A percentile compares a stretch with the other conserved stretches of the same genome.
These are phyloP conservation scores for Aspergillus hancockii DNA, from an alignment of 495 filamentous ascomycete genomes.

Conservation along the genomic window DNA sequence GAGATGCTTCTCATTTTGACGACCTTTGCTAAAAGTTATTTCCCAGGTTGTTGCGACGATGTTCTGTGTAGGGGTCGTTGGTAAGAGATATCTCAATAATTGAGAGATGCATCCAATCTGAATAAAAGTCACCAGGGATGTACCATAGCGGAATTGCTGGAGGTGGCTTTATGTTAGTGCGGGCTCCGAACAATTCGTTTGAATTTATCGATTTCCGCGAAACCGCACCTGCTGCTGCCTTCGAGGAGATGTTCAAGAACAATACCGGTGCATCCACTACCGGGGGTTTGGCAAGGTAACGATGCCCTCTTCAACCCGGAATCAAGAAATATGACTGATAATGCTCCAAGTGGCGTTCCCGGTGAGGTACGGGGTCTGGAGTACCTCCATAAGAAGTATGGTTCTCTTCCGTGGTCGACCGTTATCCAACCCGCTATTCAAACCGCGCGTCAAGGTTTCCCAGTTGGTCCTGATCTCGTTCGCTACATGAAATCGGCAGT, in stretches of 20 bases:
- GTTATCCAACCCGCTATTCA: constrained; percentile 71
- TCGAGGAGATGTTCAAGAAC: constrained; percentile 75
- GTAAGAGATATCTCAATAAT: constrained; percentile 32
- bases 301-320: not conserved
- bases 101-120: not conserved
- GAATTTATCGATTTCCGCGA: constrained; percentile 87
- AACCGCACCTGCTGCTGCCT: constrained; percentile 75
- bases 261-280: constrained; percentile 47
- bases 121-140: constrained; percentile 54
- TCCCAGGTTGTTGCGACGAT: constrained; percentile 64
- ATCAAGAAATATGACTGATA: not conserved
- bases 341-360: constrained; percentile 63
- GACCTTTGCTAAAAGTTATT: not conserved
- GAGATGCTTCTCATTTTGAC: not conserved
- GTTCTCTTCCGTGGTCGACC: constrained; percentile 65
- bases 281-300: constrained; percentile 67
- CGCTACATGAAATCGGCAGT: constrained; percentile 61
- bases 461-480: constrained; percentile 66
- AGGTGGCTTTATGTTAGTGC: constrained; percentile 84
- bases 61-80: constrained; percentile 74
- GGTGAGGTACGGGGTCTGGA: constrained; percentile 80
- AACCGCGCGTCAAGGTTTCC: constrained; percentile 77
- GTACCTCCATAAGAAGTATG: constrained; percentile 73
- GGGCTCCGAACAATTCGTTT: constrained; percentile 61
- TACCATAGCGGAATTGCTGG: constrained; percentile 87